These are phyloP conservation scores for Theobroma cacao DNA, from an alignment of 345 rosid genomes.

Conservation along the genomic window DNA sequence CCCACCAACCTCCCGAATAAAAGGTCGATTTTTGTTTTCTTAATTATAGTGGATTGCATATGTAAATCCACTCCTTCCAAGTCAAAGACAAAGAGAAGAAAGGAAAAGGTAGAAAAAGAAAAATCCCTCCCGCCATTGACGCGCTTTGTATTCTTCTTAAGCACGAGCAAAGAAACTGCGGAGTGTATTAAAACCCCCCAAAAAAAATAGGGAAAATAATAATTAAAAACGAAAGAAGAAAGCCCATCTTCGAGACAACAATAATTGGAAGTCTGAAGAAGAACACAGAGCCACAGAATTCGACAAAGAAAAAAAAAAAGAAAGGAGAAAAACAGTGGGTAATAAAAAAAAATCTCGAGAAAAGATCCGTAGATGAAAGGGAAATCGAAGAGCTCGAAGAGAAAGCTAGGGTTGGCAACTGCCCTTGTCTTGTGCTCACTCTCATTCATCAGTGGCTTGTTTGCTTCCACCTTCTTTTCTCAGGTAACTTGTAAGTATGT, in stretches of 20 bases:
- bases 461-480: slow-evolving; percentile 46
- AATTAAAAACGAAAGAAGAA: neutral
- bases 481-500: slow-evolving; percentile 28
- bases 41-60: neutral
- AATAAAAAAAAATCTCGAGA: neutral
- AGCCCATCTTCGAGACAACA: neutral
- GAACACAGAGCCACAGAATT: neutral
- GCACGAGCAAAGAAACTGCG: neutral
- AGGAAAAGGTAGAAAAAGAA: neutral
- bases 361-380: slow-evolving; percentile 44
- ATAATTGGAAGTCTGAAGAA: neutral
- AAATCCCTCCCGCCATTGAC: slow-evolving; percentile 10
- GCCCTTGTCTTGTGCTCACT: slow-evolving; percentile 42
- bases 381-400: slow-evolving; percentile 53
- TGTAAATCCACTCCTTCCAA: neutral
- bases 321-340: neutral
- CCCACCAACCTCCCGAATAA: neutral
- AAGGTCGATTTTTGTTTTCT: neutral
- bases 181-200: neutral
- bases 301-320: neutral
- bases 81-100: neutral
- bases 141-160: neutral
- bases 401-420: slow-evolving; percentile 50
- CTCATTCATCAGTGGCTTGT: slow-evolving; percentile 71
- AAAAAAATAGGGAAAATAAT: too few relatives aligned